Percentiles rank a stretch among this genome's conserved stretches.
phyloP scores from a whole-genome alignment of 2,329 filamentous ascomycete species.

The Cadophora malorum region DNA sequence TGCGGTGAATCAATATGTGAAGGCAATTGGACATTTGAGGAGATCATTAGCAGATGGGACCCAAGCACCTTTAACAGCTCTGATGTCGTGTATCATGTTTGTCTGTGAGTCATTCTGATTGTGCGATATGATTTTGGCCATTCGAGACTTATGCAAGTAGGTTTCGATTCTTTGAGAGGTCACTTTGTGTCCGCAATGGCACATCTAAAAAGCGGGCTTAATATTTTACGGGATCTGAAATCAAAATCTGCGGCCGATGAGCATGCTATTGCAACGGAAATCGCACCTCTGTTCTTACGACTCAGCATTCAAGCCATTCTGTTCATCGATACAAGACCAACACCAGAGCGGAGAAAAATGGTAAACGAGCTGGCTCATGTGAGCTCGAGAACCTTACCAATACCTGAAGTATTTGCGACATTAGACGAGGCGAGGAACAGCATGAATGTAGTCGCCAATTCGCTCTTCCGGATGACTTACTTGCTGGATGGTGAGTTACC shows the following conservation, averaged over 20 bases:
- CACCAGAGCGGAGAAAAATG: constrained; percentile 32
- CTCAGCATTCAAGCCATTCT: constrained; percentile 42
- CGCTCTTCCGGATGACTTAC: constrained; percentile 40
- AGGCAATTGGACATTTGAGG: constrained; percentile 40
- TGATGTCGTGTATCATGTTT: constrained; percentile 44
- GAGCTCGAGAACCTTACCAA: constrained; percentile 23
- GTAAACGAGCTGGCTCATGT: constrained; percentile 32
- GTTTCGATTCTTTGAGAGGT: constrained; percentile 42
- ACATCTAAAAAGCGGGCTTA: constrained; percentile 42
- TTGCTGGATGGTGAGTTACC: constrained; percentile 32
- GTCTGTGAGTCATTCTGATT: constrained; percentile 28
- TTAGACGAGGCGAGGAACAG: constrained; percentile 37
- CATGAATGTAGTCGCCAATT: constrained; percentile 37
- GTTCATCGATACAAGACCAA: constrained; percentile 39
- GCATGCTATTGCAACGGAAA: constrained; percentile 36
- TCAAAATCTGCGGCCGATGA: constrained; percentile 24
- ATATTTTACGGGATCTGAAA: constrained; percentile 38
- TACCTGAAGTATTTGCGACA: constrained; percentile 35
- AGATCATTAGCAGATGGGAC: constrained; percentile 36
- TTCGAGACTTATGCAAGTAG: constrained; percentile 3
- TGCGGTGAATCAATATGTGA: constrained; percentile 42
- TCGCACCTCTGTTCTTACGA: constrained; percentile 40
- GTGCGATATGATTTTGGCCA: background rate
- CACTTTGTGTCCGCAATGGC: constrained; percentile 40
- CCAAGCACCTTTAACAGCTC: constrained; percentile 36